phyloP scores from a whole-genome alignment of 495 filamentous ascomycete species.

The Aspergillus haitiensis region DNA sequence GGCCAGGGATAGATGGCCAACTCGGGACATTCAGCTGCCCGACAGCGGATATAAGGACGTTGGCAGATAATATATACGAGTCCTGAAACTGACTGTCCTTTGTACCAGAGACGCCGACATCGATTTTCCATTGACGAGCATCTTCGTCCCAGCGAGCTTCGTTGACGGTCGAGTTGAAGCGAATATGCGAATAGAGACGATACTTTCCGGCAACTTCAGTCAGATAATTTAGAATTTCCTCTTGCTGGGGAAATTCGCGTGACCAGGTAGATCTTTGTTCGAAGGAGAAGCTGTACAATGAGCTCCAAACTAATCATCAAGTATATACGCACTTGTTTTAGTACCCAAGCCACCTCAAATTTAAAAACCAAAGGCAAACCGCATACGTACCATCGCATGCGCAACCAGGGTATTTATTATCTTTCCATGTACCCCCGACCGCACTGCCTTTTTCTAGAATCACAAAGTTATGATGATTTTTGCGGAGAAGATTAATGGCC shows the following conservation, averaged over 20 bases:
- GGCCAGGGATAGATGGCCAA: slow-evolving; percentile 59
- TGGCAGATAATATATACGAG: slow-evolving; percentile 47
- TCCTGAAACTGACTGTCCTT: slow-evolving; percentile 49
- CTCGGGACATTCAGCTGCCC: slow-evolving; percentile 62
- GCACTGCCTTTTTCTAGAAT: slow-evolving; percentile 55
- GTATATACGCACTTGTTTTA: too few relatives aligned
- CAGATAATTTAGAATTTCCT: slow-evolving; percentile 62
- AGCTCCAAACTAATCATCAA: slow-evolving; percentile 40
- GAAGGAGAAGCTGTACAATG: slow-evolving; percentile 65
- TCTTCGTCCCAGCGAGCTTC: slow-evolving; percentile 58
- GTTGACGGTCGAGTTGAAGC: slow-evolving; percentile 55
- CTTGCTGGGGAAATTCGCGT: slow-evolving; percentile 61
- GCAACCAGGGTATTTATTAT: slow-evolving; percentile 56
- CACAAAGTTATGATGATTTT: slow-evolving; percentile 54
- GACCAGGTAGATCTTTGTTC: slow-evolving; percentile 66
- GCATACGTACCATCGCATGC: slow-evolving; percentile 49
- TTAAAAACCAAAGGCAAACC: background rate
- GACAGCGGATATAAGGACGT: slow-evolving; percentile 64
- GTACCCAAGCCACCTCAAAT: too few relatives aligned
- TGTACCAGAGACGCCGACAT: slow-evolving; percentile 41
- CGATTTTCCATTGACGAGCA: slow-evolving; percentile 54
- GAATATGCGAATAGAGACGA: slow-evolving; percentile 55
- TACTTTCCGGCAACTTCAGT: slow-evolving; percentile 57
- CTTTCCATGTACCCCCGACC: slow-evolving; percentile 57
- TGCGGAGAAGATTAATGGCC: slow-evolving; percentile 57